Evolutionary conservation across 495 filamentous ascomycete species (phyloP).

Genomic region (Amphirosellinia nigrospora): DNA sequence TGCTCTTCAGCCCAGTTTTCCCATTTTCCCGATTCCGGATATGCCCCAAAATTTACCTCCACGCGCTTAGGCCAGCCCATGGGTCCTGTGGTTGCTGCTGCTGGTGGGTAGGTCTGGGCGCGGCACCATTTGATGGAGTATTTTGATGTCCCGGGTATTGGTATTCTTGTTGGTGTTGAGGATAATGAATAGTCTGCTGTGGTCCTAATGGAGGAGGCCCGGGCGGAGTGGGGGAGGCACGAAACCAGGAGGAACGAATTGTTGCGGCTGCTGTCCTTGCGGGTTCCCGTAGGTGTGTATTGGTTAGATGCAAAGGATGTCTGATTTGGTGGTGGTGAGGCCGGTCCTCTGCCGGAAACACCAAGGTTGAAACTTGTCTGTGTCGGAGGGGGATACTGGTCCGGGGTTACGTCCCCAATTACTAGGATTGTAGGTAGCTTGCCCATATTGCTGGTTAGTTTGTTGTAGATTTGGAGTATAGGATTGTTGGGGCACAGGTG

Average conservation of each 20-base stretch:
- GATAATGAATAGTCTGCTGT: conserved; percentile 67
- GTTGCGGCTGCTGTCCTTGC: conserved; percentile 42
- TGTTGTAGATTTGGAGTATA: conserved; percentile 36
- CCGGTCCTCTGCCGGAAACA: conserved; percentile 48
- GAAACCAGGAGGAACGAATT: conserved; percentile 78
- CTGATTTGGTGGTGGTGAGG: conserved; percentile 61
- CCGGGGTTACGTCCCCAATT: conserved; percentile 56
- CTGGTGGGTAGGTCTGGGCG: conserved; percentile 45
- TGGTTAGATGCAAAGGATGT: conserved; percentile 49
- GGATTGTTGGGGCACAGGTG: conserved; percentile 33
- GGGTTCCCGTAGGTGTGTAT: conserved; percentile 56
- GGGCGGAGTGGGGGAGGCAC: conserved; percentile 87
- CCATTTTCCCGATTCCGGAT: not conserved
- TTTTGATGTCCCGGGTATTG: conserved; percentile 39
- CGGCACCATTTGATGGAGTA: conserved; percentile 44
- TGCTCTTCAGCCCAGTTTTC: not conserved
- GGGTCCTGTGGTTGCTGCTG: conserved; percentile 62
- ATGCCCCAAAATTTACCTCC: conserved; percentile 65
- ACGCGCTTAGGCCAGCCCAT: conserved; percentile 85
- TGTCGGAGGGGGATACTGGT: conserved; percentile 54
- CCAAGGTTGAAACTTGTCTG: conserved; percentile 54
- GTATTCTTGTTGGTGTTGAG: conserved; percentile 53
- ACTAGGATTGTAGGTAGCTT: conserved; percentile 54
- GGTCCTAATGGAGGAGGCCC: conserved; percentile 77
- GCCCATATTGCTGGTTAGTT: conserved; percentile 45